A percentile compares a stretch with the other conserved stretches of the same genome.
phyloP scores from a whole-genome alignment of 1,139 yeast species.

The Protomyces inundatus region DNA sequence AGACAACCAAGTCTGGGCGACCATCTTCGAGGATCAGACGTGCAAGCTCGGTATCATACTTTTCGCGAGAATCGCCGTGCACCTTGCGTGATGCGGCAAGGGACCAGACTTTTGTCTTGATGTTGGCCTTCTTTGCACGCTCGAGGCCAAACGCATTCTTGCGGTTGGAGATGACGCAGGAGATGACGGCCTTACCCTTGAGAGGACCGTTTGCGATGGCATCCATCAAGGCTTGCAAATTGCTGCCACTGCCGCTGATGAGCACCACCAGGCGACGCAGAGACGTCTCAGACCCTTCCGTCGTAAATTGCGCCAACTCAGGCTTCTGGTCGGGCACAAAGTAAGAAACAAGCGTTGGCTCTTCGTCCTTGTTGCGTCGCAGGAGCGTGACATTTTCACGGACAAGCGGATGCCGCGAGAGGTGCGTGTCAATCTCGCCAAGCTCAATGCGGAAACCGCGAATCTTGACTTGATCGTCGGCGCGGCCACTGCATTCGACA shows the following conservation, averaged over 20 bases:
- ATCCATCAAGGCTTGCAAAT: constrained; percentile 87
- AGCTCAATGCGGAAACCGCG: constrained; percentile 97
- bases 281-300: constrained; percentile 35
- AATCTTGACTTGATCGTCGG: constrained; percentile 97
- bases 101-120: constrained; percentile 65
- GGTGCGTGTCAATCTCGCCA: constrained; percentile 96
- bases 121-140: constrained; percentile 64
- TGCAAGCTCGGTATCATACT: constrained; percentile 75
- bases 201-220: constrained; percentile 48
- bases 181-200: constrained; percentile 49
- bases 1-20: constrained; percentile 77
- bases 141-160: constrained; percentile 75
- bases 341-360: constrained; percentile 83
- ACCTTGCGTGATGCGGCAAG: constrained; percentile 65
- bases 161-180: constrained; percentile 77
- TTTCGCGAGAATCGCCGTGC: constrained; percentile 60
- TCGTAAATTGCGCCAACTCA: constrained; percentile 43
- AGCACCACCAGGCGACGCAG: constrained; percentile 46
- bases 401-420: constrained; percentile 45
- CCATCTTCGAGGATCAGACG: constrained; percentile 48
- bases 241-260: constrained; percentile 92
- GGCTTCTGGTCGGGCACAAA: constrained; percentile 75
- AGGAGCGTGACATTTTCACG: constrained; percentile 28
- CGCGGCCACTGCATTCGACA: constrained; percentile 95
- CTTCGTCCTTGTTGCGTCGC: constrained; percentile 84